Percentiles rank a stretch among this genome's conserved stretches.
Conservation (phyloP, 805 yeast species). For the Wickerhamiella sergipiensis region DNA sequence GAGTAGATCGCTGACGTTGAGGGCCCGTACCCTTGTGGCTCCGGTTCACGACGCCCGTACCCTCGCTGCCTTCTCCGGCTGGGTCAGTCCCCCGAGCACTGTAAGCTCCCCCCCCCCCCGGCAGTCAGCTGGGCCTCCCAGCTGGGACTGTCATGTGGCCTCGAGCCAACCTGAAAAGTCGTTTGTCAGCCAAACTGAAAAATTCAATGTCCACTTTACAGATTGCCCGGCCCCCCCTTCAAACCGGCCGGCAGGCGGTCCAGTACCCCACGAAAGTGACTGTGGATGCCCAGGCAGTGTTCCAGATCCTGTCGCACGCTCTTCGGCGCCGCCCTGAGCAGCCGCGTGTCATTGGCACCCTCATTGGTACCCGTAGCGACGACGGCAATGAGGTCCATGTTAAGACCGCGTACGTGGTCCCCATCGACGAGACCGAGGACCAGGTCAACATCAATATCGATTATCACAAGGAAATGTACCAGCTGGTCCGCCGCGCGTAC, state of each 20-base stretch:
- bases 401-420: constrained; percentile 67
- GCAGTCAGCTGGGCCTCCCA: no score
- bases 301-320: constrained; percentile 63
- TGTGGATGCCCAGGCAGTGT: constrained; percentile 56
- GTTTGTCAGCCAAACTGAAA: constrained; percentile 1
- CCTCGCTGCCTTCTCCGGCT: no score
- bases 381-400: constrained; percentile 67
- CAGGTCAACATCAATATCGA: constrained; percentile 67
- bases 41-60: no score
- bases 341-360: constrained; percentile 62
- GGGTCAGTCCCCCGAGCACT: no score
- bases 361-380: constrained; percentile 69
- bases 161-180: no score
- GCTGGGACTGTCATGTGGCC: no score
- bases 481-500: constrained; percentile 60
- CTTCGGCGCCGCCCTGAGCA: constrained; percentile 42
- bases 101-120: no score
- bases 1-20: background rate
- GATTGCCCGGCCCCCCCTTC: constrained; percentile 12
- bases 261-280: constrained; percentile 27
- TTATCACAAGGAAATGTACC: constrained; percentile 55
- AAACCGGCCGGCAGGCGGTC: constrained; percentile 14
- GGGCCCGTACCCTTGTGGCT: no score
- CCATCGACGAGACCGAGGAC: constrained; percentile 62
- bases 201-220: constrained; percentile 8